Conservation (phyloP, 2,329 filamentous ascomycete genomes). For the Trichocomaceae sp. region DNA sequence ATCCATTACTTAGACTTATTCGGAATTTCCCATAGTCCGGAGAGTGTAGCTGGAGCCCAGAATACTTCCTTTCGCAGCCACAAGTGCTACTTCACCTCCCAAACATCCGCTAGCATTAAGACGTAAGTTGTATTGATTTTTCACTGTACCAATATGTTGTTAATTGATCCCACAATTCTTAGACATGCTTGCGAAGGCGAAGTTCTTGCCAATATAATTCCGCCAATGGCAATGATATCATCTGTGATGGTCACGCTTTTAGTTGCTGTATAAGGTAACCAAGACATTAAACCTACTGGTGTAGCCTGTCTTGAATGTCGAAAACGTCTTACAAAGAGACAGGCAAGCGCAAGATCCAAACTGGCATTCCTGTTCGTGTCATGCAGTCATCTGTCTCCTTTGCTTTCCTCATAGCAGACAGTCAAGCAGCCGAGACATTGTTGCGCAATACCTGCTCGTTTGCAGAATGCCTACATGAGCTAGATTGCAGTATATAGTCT, state of each 20-base stretch:
- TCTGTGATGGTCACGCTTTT: conserved; percentile 16
- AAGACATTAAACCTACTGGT: conserved; percentile 40
- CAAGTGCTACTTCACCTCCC: conserved; percentile 54
- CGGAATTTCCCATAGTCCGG: background rate
- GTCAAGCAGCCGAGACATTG: conserved; percentile 13
- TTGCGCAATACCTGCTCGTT: conserved; percentile 26
- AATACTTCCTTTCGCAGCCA: conserved; percentile 52
- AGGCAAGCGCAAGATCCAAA: conserved; percentile 45
- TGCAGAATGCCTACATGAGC: conserved; percentile 40
- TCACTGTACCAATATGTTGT: conserved; percentile 38
- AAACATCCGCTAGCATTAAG: conserved; percentile 31
- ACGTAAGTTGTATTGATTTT: conserved; percentile 34
- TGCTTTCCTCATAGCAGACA: background rate
- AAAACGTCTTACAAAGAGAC: conserved; percentile 54
- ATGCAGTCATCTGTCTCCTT: background rate
- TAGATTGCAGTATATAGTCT: background rate
- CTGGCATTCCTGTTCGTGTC: conserved; percentile 15
- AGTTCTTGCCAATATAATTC: conserved; percentile 51
- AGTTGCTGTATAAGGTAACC: background rate
- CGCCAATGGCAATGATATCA: conserved; percentile 44
- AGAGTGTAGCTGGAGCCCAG: conserved; percentile 48
- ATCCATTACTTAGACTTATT: background rate
- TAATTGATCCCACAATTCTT: conserved; percentile 38
- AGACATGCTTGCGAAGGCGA: conserved; percentile 51
- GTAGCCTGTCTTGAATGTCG: conserved; percentile 47